Conservation (phyloP, 805 yeast genomes). For the Wickerhamiella shivajii region DNA sequence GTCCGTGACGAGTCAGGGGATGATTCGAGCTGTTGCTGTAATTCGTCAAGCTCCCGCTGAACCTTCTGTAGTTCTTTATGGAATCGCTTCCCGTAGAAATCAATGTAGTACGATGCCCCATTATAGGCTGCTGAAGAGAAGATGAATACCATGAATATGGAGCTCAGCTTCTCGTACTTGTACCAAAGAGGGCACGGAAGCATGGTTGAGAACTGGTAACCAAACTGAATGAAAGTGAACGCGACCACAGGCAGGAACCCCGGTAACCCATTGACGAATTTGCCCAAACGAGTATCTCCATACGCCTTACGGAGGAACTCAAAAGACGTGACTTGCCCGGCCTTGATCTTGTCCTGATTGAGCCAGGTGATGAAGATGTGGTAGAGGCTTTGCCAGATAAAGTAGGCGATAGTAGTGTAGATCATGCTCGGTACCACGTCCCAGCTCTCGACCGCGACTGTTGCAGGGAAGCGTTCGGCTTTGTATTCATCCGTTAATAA, state of each 20-base stretch:
- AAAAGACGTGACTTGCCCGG: constrained; percentile 79
- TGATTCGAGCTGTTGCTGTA: constrained; percentile 19
- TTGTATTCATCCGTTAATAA: constrained; percentile 43
- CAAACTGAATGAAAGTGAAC: constrained; percentile 73
- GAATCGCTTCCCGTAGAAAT: constrained; percentile 76
- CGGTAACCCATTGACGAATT: constrained; percentile 66
- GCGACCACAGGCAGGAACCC: constrained; percentile 78
- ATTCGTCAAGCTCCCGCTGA: constrained; percentile 51
- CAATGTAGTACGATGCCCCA: constrained; percentile 91
- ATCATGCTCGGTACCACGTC: constrained; percentile 52
- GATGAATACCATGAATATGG: constrained; percentile 52
- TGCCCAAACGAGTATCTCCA: constrained; percentile 50
- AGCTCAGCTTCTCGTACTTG: constrained; percentile 49
- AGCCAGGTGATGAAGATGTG: constrained; percentile 84
- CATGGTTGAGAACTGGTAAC: constrained; percentile 80
- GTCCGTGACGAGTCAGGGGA: neutral
- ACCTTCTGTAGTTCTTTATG: constrained; percentile 70
- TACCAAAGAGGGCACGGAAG: constrained; percentile 81
- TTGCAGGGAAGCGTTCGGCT: constrained; percentile 60
- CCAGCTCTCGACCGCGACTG: constrained; percentile 56
- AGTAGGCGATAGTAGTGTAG: constrained; percentile 68
- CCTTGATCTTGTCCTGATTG: constrained; percentile 62
- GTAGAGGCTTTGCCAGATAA: constrained; percentile 79
- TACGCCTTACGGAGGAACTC: constrained; percentile 66
- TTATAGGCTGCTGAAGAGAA: constrained; percentile 72